Percentiles rank a stretch among this genome's conserved stretches.
Conservation (phyloP, 495 filamentous ascomycete species). For the Aspergillus wentii region DNA sequence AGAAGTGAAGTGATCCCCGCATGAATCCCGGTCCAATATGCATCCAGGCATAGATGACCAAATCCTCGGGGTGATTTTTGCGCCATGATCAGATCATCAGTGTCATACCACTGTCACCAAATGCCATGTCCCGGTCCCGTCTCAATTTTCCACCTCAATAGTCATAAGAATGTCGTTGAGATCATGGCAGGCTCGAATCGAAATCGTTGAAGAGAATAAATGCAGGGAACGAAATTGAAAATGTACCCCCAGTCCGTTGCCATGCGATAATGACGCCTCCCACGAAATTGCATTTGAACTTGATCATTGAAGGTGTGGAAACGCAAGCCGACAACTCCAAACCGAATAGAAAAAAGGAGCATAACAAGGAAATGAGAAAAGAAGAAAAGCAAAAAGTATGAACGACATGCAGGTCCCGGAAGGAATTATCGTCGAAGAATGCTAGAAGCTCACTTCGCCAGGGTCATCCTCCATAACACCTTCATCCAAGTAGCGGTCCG, state of each 20-base stretch:
- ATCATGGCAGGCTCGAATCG: constrained; percentile 8
- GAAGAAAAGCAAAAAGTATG: constrained; percentile 4
- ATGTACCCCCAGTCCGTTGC: constrained; percentile 9
- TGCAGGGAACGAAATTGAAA: constrained; percentile 5
- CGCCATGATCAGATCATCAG: background rate
- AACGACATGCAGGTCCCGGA: background rate
- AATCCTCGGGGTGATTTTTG: background rate
- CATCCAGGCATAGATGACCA: constrained; percentile 26
- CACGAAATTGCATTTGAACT: background rate
- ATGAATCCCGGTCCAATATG: constrained; percentile 16
- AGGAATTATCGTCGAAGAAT: too few species aligned
- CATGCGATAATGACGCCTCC: constrained; percentile 18
- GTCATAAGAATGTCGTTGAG: constrained; percentile 12
- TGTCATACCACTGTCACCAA: background rate
- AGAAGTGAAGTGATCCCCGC: constrained; percentile 8
- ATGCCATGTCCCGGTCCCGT: too few species aligned
- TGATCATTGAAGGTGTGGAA: constrained; percentile 10
- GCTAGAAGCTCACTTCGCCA: constrained; percentile 43
- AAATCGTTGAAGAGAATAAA: background rate
- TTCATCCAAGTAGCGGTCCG: constrained; percentile 39
- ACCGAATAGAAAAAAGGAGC: constrained; percentile 1
- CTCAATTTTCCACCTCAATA: background rate
- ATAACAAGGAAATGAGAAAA: constrained; percentile 2
- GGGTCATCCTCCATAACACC: constrained; percentile 39
- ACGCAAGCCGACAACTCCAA: constrained; percentile 15